These are phyloP conservation scores for Ogataea hybrid DNA, from an alignment of 1,139 yeast genomes.

Conservation along the genomic window DNA sequence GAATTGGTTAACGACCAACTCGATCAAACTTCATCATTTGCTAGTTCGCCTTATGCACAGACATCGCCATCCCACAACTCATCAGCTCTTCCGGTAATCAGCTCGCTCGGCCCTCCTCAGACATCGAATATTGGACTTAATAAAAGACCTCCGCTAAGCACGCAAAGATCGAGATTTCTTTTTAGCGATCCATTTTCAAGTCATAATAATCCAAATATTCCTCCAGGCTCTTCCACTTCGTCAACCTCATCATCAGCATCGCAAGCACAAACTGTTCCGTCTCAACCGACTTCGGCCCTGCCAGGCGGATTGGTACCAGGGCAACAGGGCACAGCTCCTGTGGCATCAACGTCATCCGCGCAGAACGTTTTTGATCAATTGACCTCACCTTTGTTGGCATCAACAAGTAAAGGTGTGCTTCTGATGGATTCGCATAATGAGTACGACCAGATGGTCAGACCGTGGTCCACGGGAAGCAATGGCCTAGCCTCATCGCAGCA, in stretches of 20 bases:
- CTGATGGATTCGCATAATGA: conserved; percentile 57
- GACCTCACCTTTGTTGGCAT: conserved; percentile 22
- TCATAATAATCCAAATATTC: conserved; percentile 9
- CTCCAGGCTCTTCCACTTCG: conserved; percentile 17
- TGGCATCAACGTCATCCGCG: conserved; percentile 11
- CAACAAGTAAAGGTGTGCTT: conserved; percentile 52
- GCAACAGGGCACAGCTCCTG: conserved; percentile 9
- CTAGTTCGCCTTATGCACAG: conserved; percentile 22
- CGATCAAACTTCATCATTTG: conserved; percentile 10
- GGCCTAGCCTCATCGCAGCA: conserved; percentile 9
- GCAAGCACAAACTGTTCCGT: conserved; percentile 10
- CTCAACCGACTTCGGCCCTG: conserved; percentile 7
- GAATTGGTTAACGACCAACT: conserved; percentile 42
- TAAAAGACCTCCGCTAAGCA: conserved; percentile 54
- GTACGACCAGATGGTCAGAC: conserved; percentile 48
- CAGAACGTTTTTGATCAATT: conserved; percentile 20
- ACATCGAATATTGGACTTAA: conserved; percentile 13
- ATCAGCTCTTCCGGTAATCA: conserved; percentile 17
- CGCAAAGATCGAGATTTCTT: conserved; percentile 64
- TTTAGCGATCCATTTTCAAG: conserved; percentile 60
- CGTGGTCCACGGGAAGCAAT: conserved; percentile 22
- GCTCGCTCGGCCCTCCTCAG: conserved; percentile 17
- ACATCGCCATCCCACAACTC: conserved; percentile 32
- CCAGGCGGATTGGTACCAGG: conserved; percentile 9
- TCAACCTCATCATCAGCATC: conserved; percentile 19